Base-by-base conservation (phyloP, 352 stramenopile genomes). In the Globisporangium yorkense region DNA sequence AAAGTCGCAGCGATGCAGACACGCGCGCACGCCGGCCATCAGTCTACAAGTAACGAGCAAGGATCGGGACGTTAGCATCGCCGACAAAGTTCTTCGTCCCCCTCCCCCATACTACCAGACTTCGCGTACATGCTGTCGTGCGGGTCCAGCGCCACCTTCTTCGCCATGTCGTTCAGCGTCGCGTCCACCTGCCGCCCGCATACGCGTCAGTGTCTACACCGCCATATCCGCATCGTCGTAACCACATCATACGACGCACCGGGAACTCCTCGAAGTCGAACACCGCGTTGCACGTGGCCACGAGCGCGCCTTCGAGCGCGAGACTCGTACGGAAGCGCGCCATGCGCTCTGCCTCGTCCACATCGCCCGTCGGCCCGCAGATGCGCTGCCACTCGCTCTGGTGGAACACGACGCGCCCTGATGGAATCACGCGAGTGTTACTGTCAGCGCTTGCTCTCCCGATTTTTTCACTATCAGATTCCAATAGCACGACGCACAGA, bases 301-400 rank as follows among this genome's bases (percentile, higher is more conserved):
- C 76, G 31, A 93, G 80, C 41, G 67, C 37, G 7, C 37, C 59
- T 2, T 80, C 88, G 15, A 94, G 75, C 39, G 81, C 81, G 44
- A 90, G 35, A 48, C 72, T 76, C 45, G 85, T 93, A 21, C 83
- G 82, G 39, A 94, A 88, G 55, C 82, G 83, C 56, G 84, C 72
- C 10, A 86, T 75, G 21, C 80, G 80, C 41, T 79, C 45, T 18
- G 87, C 59, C 51, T 91, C 79, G 56, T 92, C 77, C 35, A 81
- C 70, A 0, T 58, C 37, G 12, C 65, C 68, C 43, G 66, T 67
- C 6, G 73, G 57, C 0, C 54, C 66, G 56, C 78, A 92, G 61
- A 95, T 76, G 35, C 68, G 73, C 51, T 95, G 72, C 71, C 77
- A 84, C 60, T 93, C 85, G 60, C 70, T 91, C 65, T 89, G 66